phyloP scores from a whole-genome alignment of 495 filamentous ascomycete genomes.

The Tetracladium setigerum region DNA sequence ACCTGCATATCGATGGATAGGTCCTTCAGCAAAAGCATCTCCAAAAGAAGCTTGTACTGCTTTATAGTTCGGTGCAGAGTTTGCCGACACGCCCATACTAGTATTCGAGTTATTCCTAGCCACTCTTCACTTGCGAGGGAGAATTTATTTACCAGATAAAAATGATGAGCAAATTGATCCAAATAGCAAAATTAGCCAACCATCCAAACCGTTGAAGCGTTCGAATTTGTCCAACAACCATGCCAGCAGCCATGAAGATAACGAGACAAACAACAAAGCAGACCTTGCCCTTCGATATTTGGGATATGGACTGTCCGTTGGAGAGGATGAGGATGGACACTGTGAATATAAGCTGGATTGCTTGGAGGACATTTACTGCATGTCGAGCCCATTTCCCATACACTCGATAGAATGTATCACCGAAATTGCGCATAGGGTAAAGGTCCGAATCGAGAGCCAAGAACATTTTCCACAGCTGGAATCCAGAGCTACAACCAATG shows the following conservation, averaged over 20 bases:
- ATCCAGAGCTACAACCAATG: slow-evolving; percentile 8
- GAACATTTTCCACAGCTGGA: slow-evolving; percentile 46
- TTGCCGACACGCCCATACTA: slow-evolving; percentile 43
- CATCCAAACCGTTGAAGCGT: slow-evolving; percentile 49
- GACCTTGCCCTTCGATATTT: slow-evolving; percentile 36
- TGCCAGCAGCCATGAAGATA: slow-evolving; percentile 22
- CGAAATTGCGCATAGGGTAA: slow-evolving; percentile 50
- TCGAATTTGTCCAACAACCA: slow-evolving; percentile 39
- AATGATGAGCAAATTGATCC: slow-evolving; percentile 46
- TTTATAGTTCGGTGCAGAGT: slow-evolving; percentile 40
- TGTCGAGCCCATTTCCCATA: slow-evolving; percentile 44
- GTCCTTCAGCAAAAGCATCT: slow-evolving; percentile 18
- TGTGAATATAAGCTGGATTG: slow-evolving; percentile 42
- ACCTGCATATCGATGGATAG: slow-evolving; percentile 26
- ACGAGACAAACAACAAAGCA: slow-evolving; percentile 42
- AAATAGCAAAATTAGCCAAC: slow-evolving; percentile 50
- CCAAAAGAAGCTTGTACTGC: slow-evolving; percentile 20
- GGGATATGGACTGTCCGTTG: slow-evolving; percentile 49
- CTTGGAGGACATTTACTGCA: slow-evolving; percentile 45
- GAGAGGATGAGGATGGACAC: slow-evolving; percentile 46
- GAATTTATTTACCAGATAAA: slow-evolving; percentile 11
- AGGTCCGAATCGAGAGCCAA: slow-evolving; percentile 50
- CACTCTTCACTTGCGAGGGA: not conserved
- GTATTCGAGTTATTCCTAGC: slow-evolving; percentile 19
- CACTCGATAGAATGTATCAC: slow-evolving; percentile 51